These are phyloP conservation scores for Saccharata proteae DNA, from an alignment of 2,329 filamentous ascomycete species.

Conservation along the genomic window DNA sequence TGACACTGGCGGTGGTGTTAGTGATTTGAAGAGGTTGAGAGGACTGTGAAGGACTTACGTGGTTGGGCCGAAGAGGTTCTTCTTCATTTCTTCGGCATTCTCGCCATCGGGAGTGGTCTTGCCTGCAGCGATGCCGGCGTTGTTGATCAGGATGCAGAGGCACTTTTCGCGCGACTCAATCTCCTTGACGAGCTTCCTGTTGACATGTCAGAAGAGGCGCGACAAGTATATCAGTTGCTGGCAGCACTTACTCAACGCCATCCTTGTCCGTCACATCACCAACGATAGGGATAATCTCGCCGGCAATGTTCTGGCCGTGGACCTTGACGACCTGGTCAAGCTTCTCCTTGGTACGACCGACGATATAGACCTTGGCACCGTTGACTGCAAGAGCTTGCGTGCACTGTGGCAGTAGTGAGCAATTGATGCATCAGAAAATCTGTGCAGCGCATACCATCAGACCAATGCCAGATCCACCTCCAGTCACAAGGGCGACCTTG, in stretches of 20 bases:
- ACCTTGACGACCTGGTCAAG: constrained; percentile 33
- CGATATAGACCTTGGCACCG: constrained; percentile 36
- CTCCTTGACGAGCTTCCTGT: constrained; percentile 27
- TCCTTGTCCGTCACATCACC: constrained; percentile 34
- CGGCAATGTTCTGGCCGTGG: constrained; percentile 31
- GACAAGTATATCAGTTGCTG: constrained; percentile 1
- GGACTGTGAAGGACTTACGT: constrained; percentile 10
- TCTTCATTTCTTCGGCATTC: constrained; percentile 30
- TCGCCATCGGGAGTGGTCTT: constrained; percentile 27
- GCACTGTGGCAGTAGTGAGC: constrained; percentile 8
- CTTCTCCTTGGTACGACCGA: constrained; percentile 36
- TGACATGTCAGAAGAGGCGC: constrained; percentile 7
- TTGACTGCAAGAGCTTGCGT: constrained; percentile 36
- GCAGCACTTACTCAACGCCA: constrained; percentile 22
- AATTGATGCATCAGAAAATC: not conserved
- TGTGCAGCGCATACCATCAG: constrained; percentile 22
- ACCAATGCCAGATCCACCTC: constrained; percentile 36
- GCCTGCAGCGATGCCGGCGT: constrained; percentile 32
- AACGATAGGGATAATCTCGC: constrained; percentile 34
- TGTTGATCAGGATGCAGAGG: constrained; percentile 36
- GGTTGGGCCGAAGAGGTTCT: constrained; percentile 33
- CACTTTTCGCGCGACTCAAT: constrained; percentile 32
- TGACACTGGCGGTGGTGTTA: constrained; percentile 17
- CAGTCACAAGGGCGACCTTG: constrained; percentile 30
- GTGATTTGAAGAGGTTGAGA: not conserved